Conservation (phyloP, 2,329 filamentous ascomycete genomes). For the Fonsecaea multimorphosa region DNA sequence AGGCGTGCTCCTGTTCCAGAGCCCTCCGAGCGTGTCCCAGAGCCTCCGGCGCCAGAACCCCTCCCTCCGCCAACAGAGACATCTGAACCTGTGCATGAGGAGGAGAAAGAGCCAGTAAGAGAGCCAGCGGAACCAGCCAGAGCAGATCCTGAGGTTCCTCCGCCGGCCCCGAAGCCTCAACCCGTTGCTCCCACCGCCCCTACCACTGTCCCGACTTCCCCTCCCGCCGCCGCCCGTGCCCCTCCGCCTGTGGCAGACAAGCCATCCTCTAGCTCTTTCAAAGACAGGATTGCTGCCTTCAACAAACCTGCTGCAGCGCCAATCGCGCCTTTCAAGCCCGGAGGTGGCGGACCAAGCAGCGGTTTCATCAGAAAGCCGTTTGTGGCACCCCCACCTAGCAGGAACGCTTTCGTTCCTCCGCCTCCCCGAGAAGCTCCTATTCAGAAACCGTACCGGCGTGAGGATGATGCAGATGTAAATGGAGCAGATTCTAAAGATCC, state of each 20-base stretch:
- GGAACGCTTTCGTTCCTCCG: conserved; percentile 84
- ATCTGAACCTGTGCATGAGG: conserved; percentile 39
- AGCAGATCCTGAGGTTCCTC: conserved; percentile 39
- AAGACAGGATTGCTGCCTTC: conserved; percentile 94
- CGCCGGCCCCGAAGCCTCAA: conserved; percentile 42
- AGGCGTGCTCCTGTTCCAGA: conserved; percentile 70
- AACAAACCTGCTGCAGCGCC: conserved; percentile 88
- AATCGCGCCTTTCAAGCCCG: conserved; percentile 86
- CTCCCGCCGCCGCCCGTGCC: conserved; percentile 51
- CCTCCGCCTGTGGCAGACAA: conserved; percentile 73
- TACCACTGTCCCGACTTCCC: conserved; percentile 43
- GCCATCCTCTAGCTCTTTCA: conserved; percentile 78
- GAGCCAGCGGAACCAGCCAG: conserved; percentile 28
- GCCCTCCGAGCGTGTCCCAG: conserved; percentile 43
- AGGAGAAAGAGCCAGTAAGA: conserved; percentile 21
- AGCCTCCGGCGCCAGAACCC: conserved; percentile 41
- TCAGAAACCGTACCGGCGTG: conserved; percentile 79
- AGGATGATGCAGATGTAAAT: conserved; percentile 74
- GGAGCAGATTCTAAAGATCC: conserved; percentile 43
- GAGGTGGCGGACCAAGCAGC: conserved; percentile 59
- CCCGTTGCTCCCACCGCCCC: conserved; percentile 33
- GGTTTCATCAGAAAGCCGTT: conserved; percentile 96
- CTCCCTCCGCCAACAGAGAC: conserved; percentile 40
- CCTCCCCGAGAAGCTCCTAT: conserved; percentile 69
- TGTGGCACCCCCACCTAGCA: conserved; percentile 90